A percentile compares a stretch with the other conserved stretches of the same genome.
Evolutionary conservation across 257 asterid species (phyloP).

Genomic region (Striga asiatica): DNA sequence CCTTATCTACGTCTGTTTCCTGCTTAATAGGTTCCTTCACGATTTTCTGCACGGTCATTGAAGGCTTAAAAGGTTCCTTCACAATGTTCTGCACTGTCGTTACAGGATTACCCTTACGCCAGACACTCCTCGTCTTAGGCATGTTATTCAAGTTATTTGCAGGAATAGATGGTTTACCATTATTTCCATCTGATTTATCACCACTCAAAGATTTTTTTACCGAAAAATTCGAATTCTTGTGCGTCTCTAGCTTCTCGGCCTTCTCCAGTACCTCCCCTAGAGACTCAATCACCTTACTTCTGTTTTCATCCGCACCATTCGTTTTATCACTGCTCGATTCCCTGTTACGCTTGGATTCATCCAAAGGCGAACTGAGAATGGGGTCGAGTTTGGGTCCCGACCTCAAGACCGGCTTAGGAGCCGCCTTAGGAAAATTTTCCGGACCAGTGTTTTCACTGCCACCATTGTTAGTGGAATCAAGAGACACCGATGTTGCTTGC

Average conservation of each 20-base stretch:
- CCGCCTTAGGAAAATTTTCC: constrained; percentile 61
- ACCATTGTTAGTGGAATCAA: constrained; percentile 57
- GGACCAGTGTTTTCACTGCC: constrained; percentile 37
- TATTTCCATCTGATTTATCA: constrained; percentile 26
- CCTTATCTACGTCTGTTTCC: constrained; percentile 31
- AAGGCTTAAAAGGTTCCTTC: constrained; percentile 42
- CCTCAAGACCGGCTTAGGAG: constrained; percentile 76
- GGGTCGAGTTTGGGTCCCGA: constrained; percentile 39
- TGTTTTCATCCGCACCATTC: constrained; percentile 12
- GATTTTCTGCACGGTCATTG: constrained; percentile 10
- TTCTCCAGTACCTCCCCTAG: constrained; percentile 84
- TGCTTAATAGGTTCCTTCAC: constrained; percentile 44
- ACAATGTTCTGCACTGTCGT: constrained; percentile 25
- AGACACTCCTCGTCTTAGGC: constrained; percentile 73
- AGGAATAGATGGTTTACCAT: constrained; percentile 40
- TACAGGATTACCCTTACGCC: constrained; percentile 97
- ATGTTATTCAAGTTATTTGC: constrained; percentile 20
- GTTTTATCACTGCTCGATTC: constrained; percentile 30
- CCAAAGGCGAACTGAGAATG: constrained; percentile 24
- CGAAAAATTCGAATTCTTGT: constrained; percentile 34
- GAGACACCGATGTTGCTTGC: constrained; percentile 63
- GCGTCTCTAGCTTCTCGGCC: constrained; percentile 73
- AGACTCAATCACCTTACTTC: constrained; percentile 50
- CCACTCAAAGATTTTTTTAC: constrained; percentile 32
- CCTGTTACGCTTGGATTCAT: constrained; percentile 26